Base-by-base conservation (phyloP, 176 grass and related monocot genomes). In the Hordeum marinum region DNA sequence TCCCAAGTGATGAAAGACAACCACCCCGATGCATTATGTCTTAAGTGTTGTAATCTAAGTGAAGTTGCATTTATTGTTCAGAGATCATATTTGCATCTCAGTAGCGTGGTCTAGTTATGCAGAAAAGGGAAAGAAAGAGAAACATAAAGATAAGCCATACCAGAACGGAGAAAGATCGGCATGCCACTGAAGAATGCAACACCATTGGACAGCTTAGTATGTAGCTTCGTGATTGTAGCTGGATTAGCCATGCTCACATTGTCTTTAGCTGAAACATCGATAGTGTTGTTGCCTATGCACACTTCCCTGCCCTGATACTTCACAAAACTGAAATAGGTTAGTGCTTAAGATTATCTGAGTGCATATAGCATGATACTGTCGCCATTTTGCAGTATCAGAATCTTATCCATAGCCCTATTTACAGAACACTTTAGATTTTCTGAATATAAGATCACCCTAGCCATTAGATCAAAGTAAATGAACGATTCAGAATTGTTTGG, bases 351-450 rank as follows among this genome's bases (percentile, higher is more conserved):
- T 64, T 79, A 36, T 69, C 62, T 8, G 41, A 39, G 40, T 35
- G 24, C 3, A 79, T 57, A 40, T 39, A 63, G n/a, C 31, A 88
- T 73, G 80, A 80, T 84, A 42, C 40, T 73, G 65, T 84, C 42
- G 18, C 67, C 58, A 43, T 83, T 84, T 84, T 84, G n/a, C 64
- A 24, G 58, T 41, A 78, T 71, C 74, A 83, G 40, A 62, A 65
- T 75, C 74, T 50, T 60, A 3, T 39, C 7, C 37, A 8, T 39
- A 39, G 6, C 37, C 37, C 37, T 39, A 39, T 39, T 39, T 39
- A 41, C 39, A 41, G 9, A 41, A 41, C 39, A 10, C 39, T 41
- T 7, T 41, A 41, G 1, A 1, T 39, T 39, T 39, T 7, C 37
- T 39, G 37, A 2, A 7, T 39, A 39, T 39, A 39, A 3, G 32